A percentile compares a stretch with the other conserved stretches of the same genome.
These are phyloP conservation scores for Globisporangium iwayamae DNA, from an alignment of 352 stramenopile genomes.

Conservation along the genomic window DNA sequence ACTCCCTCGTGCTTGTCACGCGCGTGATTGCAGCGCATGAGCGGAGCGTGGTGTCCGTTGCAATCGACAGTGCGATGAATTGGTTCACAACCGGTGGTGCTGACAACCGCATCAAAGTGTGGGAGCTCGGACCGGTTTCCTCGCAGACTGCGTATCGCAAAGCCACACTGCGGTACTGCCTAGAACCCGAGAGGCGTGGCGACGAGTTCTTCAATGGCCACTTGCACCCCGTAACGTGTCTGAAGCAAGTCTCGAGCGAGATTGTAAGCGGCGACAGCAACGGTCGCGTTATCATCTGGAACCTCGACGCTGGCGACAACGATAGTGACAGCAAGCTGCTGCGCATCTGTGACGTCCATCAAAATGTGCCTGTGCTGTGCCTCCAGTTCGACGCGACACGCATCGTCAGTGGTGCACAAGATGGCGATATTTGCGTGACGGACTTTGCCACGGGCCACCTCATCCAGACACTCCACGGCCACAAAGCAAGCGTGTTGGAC, in stretches of 20 bases:
- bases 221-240: conserved; percentile 44
- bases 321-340: conserved; percentile 37
- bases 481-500: conserved; percentile 46
- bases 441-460: conserved; percentile 72
- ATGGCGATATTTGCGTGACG: conserved; percentile 60
- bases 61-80: conserved; percentile 39
- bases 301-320: conserved; percentile 38
- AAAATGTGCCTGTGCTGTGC: conserved; percentile 44
- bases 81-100: conserved; percentile 49
- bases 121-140: conserved; percentile 33
- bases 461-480: conserved; percentile 59
- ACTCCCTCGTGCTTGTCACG: conserved; percentile 35
- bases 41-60: conserved; percentile 42
- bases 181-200: conserved; percentile 34
- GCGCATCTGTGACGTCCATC: conserved; percentile 55
- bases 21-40: conserved; percentile 54
- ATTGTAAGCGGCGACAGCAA: conserved; percentile 69
- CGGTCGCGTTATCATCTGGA: conserved; percentile 66
- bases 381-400: conserved; percentile 77
- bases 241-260: conserved; percentile 61
- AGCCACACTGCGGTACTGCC: conserved; percentile 26
- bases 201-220: conserved; percentile 57
- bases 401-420: conserved; percentile 54
- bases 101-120: conserved; percentile 67
- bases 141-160: conserved; percentile 28